phyloP scores from a whole-genome alignment of 1,284 basidiomycete genomes.

The Ganoderma lingzhi region DNA sequence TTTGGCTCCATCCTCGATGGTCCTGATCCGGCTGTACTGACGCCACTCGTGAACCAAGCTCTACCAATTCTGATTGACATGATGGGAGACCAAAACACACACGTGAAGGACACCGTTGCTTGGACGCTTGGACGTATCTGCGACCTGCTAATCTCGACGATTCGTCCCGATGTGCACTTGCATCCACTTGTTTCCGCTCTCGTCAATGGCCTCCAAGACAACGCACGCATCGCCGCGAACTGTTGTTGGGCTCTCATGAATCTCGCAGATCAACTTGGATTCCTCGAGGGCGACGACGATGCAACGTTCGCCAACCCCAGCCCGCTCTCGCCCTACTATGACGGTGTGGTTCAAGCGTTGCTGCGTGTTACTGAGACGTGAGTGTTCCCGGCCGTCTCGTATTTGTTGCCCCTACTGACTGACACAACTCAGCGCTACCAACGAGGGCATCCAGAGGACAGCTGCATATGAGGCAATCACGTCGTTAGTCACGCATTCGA shows the following conservation, averaged over 20 bases:
- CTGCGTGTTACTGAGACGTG: conserved; percentile 88
- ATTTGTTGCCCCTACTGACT: conserved; percentile 21
- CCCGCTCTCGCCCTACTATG: conserved; percentile 90
- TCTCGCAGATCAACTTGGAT: conserved; percentile 83
- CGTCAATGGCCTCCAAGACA: conserved; percentile 84
- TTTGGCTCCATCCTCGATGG: conserved; percentile 99
- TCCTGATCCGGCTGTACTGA: conserved; percentile 87
- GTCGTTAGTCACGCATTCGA: conserved; percentile 85
- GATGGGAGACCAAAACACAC: conserved; percentile 88
- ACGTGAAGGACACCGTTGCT: conserved; percentile 97
- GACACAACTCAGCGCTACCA: conserved; percentile 64
- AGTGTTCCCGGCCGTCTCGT: conserved; percentile 36
- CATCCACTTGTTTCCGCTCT: conserved; percentile 87
- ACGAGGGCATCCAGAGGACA: conserved; percentile 94
- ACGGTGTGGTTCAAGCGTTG: conserved; percentile 85
- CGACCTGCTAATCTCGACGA: conserved; percentile 87
- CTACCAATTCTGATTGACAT: conserved; percentile 94
- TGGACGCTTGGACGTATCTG: conserved; percentile 98
- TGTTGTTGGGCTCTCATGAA: conserved; percentile 99
- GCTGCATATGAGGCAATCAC: conserved; percentile 97
- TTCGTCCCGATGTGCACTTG: conserved; percentile 92
- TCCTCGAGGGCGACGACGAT: conserved; percentile 67
- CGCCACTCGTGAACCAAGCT: conserved; percentile 94
- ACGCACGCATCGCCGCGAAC: conserved; percentile 89
- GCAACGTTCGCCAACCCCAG: conserved; percentile 61